Base-by-base conservation (phyloP, 2,329 filamentous ascomycete genomes). In the Xylariaceae sp. region DNA sequence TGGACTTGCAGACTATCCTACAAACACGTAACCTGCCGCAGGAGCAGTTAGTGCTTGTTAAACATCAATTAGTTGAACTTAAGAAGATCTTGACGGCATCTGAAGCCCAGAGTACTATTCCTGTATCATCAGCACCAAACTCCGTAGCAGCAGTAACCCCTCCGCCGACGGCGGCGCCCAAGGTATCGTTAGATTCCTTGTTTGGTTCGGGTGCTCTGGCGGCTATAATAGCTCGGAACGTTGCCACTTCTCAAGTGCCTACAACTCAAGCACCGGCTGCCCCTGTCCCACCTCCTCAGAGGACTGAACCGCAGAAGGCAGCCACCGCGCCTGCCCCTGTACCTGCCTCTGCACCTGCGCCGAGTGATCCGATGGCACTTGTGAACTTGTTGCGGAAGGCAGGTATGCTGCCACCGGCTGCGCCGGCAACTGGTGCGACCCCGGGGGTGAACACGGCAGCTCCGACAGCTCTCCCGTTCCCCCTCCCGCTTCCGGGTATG, bases 41-140 rank as follows among this genome's bases (percentile, higher is more conserved):
- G 69, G 87, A 92, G 70, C 89, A 96, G 77, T 82, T 96, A 72
- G 86, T 89, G 75, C 84, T 89, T 73, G 89, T 96, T 75, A 90
- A 88, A 75, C 87, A 88, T 73, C 90, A 94, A 82, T 87, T 97
- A 74, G 86, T 88, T 74, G 85, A 87, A 74, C 82, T 96, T 74
- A 83, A 85, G 80, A 76, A 83, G 83, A 82, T 81, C 71, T 78
- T 85, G 74, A 81, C 79, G 74, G 79, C 80, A 55, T 67, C 74
- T 64, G 72, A 75, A 69, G 73, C 74, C 70, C 77, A 75, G 69
- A 72, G 71, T 63, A 66, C 72, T 69, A 70, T 72, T 66, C 74
- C 76, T 67, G 74, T 74, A 71, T 75, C 71, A 62, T 66, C 23
- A 4, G 5, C 66, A 61, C 63, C 72, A 58, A 67, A 67, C 66